Percentiles rank a stretch among this genome's conserved stretches.
Conservation (phyloP, 2,329 filamentous ascomycete genomes). For the Cercospora nicotianae region DNA sequence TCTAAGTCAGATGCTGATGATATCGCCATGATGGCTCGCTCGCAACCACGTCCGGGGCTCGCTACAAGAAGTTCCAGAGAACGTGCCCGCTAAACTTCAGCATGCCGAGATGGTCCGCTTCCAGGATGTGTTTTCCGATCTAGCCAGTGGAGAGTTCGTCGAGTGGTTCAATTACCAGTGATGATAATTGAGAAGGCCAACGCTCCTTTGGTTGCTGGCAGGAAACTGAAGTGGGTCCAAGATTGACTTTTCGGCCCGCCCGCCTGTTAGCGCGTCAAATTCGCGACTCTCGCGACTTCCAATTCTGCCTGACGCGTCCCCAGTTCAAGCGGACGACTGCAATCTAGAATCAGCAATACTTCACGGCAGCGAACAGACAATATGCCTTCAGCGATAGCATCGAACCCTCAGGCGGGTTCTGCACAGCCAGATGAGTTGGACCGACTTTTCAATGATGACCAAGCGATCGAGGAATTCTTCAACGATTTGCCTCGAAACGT, state of each 20-base stretch:
- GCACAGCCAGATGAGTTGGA: constrained; percentile 54
- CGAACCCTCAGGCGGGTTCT: constrained; percentile 23
- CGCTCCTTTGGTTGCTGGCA: background rate
- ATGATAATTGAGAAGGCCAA: background rate
- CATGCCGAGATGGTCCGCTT: background rate
- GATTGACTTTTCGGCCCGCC: background rate
- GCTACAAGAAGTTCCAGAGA: background rate
- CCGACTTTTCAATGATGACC: constrained; percentile 75
- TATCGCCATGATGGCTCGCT: constrained; percentile 31
- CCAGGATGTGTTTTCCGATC: background rate
- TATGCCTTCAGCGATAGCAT: constrained; percentile 37
- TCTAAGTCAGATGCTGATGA: constrained; percentile 31
- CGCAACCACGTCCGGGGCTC: background rate
- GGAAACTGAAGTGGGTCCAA: background rate
- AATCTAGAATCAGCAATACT: constrained; percentile 2
- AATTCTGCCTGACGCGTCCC: background rate
- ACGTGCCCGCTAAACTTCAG: background rate
- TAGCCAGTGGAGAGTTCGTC: background rate
- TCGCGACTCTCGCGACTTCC: constrained; percentile 10
- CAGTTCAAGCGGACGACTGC: background rate
- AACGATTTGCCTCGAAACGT: constrained; percentile 45
- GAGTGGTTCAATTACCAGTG: background rate
- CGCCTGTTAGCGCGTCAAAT: constrained; percentile 3
- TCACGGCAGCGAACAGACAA: constrained; percentile 15
- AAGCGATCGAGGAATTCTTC: constrained; percentile 55